Percentiles rank a stretch among this genome's conserved stretches.
Conservation (phyloP, 2,329 filamentous ascomycete genomes). For the Penicillium sp. region DNA sequence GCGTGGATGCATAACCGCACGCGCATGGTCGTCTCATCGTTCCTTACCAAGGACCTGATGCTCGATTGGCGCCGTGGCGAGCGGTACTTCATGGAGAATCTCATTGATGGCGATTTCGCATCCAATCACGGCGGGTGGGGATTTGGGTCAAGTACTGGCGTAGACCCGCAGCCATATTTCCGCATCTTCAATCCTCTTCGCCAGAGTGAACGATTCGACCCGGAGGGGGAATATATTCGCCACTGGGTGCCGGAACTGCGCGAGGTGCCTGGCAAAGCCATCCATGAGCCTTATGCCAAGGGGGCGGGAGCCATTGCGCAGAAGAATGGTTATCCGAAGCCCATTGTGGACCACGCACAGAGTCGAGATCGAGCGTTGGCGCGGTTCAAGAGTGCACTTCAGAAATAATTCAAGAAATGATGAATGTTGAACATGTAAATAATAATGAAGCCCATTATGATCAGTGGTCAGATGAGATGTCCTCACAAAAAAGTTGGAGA, state of each 20-base stretch:
- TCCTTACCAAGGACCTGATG: slow-evolving; percentile 74
- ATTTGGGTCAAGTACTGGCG: slow-evolving; percentile 65
- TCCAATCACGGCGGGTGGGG: slow-evolving; percentile 73
- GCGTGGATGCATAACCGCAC: slow-evolving; percentile 84
- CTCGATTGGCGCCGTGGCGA: slow-evolving; percentile 84
- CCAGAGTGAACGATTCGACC: slow-evolving; percentile 84
- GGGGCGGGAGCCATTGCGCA: slow-evolving; percentile 59
- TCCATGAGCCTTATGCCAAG: slow-evolving; percentile 77
- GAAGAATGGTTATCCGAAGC: slow-evolving; percentile 69
- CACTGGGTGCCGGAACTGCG: slow-evolving; percentile 77
- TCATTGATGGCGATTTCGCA: slow-evolving; percentile 77
- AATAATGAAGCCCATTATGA: background rate
- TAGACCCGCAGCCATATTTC: slow-evolving; percentile 87
- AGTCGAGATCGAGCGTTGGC: slow-evolving; percentile 65
- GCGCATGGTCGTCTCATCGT: slow-evolving; percentile 80
- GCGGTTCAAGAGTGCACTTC: slow-evolving; percentile 64
- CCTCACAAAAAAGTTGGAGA: background rate
- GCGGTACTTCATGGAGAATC: slow-evolving; percentile 75
- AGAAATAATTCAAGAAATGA: slow-evolving; percentile 12
- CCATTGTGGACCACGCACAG: slow-evolving; percentile 71
- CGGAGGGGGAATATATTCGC: slow-evolving; percentile 73
- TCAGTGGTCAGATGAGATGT: background rate
- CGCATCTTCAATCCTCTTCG: slow-evolving; percentile 82
- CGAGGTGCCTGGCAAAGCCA: slow-evolving; percentile 61
- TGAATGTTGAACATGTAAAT: background rate